Percentiles rank a stretch among this genome's conserved stretches.
phyloP scores from a whole-genome alignment of 1,139 yeast species.

The Ogataea hybrid region DNA sequence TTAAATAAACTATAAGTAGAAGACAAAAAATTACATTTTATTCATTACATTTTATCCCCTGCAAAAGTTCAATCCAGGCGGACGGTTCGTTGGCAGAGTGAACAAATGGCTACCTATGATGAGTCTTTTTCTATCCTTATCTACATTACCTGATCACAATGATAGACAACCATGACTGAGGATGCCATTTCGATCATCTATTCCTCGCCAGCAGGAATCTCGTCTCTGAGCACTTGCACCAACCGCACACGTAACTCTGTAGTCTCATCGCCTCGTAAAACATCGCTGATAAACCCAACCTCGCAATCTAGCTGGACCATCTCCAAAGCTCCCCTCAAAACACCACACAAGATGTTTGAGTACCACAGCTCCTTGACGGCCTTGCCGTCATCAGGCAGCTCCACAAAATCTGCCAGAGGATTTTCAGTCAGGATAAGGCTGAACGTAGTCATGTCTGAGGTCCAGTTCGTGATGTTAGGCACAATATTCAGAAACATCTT shows the following conservation, averaged over 20 bases:
- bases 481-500: conserved; percentile 81
- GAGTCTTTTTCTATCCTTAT: conserved; percentile 29
- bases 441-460: conserved; percentile 71
- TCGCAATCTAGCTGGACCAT: conserved; percentile 96
- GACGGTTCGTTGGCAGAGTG: conserved; percentile 1
- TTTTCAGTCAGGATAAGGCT: conserved; percentile 75
- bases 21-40: background rate
- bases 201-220: conserved; percentile 96
- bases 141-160: conserved; percentile 33
- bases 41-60: background rate
- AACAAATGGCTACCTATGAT: conserved; percentile 14
- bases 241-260: conserved; percentile 80
- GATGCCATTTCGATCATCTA: conserved; percentile 27
- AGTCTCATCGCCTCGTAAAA: conserved; percentile 74
- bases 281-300: conserved; percentile 69
- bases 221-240: conserved; percentile 78
- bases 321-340: conserved; percentile 84
- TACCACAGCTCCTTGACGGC: conserved; percentile 84
- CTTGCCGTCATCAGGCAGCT: conserved; percentile 74
- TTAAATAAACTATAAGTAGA: background rate
- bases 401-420: conserved; percentile 94
- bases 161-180: conserved; percentile 14
- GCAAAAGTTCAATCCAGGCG: conserved; percentile 2
- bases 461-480: conserved; percentile 72
- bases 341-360: conserved; percentile 87